Evolutionary conservation across 306 rosid genomes (phyloP), one percentile per base, ranked within the genome.

Genomic region (Castanea crenata): DNA sequence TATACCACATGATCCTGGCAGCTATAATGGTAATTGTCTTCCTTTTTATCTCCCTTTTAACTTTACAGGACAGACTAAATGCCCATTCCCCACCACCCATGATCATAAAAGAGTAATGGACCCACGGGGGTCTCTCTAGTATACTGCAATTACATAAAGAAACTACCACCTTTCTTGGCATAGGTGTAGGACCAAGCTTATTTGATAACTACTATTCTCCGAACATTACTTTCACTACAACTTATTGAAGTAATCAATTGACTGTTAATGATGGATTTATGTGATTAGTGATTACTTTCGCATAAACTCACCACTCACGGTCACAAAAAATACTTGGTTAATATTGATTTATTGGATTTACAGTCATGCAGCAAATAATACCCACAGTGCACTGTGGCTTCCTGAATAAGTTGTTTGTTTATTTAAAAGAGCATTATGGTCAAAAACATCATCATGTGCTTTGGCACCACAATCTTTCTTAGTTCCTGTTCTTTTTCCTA

Each of bases 41-140:
- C 54, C 31, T 79, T 55, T 76, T 62, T 19, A 18, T 56, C 67
- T 34, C 61, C 18, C 34, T 19, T 38, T 20, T 31, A 19, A 76
- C 80, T 76, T 82, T 73, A 58, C 5, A 10, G 46, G 72, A 63
- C 82, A 73, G 23, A 8, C 51, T 38, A 55, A 70, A 23, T 51
- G 68, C 63, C 44, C 15, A 16, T 34, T 32, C 59, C 63, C 71
- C 51, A 62, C 81, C 19, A 44, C 23, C 29, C 83, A 69, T 51
- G 21, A 54, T 54, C 62, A 8, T 62, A 55, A 57, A 72, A 41
- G 21, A 51, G 65, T 35, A 69, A 61, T 9, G 54, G 12, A 49
- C 54, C 5, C 54, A 49, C 0, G 16, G 14, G 16, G 14, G 5
- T 12, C 16, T 12, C 54, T 52, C 73, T 59, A 59, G 34, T 5